Evolutionary conservation across 2,329 filamentous ascomycete genomes (phyloP).

Genomic region (Calonectria crousiana): DNA sequence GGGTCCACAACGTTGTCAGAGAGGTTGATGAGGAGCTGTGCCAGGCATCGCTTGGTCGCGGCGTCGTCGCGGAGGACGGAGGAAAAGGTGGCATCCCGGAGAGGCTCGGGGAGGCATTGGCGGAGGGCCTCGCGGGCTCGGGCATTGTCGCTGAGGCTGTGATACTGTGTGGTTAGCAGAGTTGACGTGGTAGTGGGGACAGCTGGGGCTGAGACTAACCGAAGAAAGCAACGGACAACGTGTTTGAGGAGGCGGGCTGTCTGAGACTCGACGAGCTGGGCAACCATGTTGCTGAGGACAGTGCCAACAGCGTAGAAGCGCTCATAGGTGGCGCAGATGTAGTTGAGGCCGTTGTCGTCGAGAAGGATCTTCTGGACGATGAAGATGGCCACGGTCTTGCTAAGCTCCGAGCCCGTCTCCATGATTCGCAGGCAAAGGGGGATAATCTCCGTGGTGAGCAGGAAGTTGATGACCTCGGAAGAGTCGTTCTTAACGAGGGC

Average conservation of each 20-base stretch:
- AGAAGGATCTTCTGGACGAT: conserved; percentile 99
- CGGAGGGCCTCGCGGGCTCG: conserved; percentile 93
- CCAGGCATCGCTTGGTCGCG: conserved; percentile 95
- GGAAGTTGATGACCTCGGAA: conserved; percentile 98
- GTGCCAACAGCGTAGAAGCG: conserved; percentile 98
- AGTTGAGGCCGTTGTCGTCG: conserved; percentile 95
- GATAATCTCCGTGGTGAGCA: conserved; percentile 98
- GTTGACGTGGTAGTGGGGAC: neutral
- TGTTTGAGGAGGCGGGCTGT: conserved; percentile 96
- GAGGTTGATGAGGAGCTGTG: conserved; percentile 96
- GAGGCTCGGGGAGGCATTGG: conserved; percentile 96
- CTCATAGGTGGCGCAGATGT: conserved; percentile 99
- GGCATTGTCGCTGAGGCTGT: conserved; percentile 92
- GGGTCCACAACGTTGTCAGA: conserved; percentile 83
- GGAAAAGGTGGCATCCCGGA: conserved; percentile 97
- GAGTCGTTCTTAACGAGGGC: conserved; percentile 99
- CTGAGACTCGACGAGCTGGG: conserved; percentile 96
- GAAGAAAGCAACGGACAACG: conserved; percentile 95
- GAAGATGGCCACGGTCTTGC: conserved; percentile 99
- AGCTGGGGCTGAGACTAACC: conserved; percentile 68
- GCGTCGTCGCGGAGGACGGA: conserved; percentile 96
- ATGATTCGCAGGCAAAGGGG: conserved; percentile 97
- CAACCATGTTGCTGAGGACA: conserved; percentile 98
- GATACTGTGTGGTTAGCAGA: conserved; percentile 26
- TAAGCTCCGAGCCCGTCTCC: conserved; percentile 98